Evolutionary conservation across 306 rosid genomes (phyloP), one percentile per base, ranked within the genome.

Genomic region (Spatholobus suberectus): DNA sequence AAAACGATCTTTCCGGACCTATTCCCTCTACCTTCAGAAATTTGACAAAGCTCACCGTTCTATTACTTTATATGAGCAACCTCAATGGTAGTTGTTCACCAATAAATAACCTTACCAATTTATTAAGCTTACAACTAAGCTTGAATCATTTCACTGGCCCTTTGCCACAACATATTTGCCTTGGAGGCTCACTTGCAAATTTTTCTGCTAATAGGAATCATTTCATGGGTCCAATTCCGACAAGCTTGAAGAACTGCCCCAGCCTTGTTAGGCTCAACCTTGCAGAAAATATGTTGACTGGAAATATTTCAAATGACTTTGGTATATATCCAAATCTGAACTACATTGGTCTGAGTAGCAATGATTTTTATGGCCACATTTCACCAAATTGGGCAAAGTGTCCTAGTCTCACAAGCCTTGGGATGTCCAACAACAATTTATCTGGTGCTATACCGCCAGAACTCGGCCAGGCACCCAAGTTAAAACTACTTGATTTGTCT

Each of bases 291-390:
- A 80, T 11, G 15, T 13, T 86, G 13, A 14, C 2, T n/a, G 91
- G 89, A 76, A 82, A 88, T 46, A 84, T 88, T 51, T 65, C 84
- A 10, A 18, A 79, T n/a, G 88, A 67, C 51, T 81, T 88, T 24
- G 89, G 88, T 11, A 38, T 71, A 9, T 88, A 88, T 70, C 90
- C 87, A 32, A 5, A 84, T 15, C 21, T 88, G 69, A 0, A 0
- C 10, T 69, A 10, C 65, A 72, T 80, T 5, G n/a, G 43, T 63
- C 44, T 88, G n/a, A 88, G 89, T 5, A 23, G 71, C 71, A 85
- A 85, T 41, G 0, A 18, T 0, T 77, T 85, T 0, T n/a, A 32
- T 72, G 86, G 88, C 11, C 51, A 81, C 63, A 23, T 85, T 71
- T 52, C 70, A 9, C 24, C 81, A 5, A 81, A 55, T 66, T 85